These are phyloP conservation scores for Strigomonas culicis DNA, from an alignment of 208 protist species.

Conservation along the genomic window DNA sequence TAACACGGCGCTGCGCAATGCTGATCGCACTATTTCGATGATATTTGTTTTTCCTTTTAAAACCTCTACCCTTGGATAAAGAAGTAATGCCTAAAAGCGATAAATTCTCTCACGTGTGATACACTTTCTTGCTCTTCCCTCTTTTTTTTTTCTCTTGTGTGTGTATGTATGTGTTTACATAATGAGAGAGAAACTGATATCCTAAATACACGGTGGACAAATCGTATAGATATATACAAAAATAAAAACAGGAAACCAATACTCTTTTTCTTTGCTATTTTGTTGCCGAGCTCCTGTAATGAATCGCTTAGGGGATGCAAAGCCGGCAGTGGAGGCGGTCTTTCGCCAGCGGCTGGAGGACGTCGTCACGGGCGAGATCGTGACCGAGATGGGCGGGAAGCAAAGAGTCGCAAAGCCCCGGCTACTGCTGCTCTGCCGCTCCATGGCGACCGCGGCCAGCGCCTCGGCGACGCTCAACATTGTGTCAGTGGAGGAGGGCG, in stretches of 20 bases:
- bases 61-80: no score
- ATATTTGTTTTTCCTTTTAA: neutral
- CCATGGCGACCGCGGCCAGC: constrained; percentile 19
- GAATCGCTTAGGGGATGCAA: constrained; percentile 42
- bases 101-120: no score
- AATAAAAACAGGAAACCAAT: neutral
- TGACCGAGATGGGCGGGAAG: constrained; percentile 49
- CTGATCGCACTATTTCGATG: neutral
- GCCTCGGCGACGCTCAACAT: constrained; percentile 31
- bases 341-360: constrained; percentile 77
- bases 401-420: constrained; percentile 39
- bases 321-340: constrained; percentile 46
- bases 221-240: no score
- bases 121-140: neutral
- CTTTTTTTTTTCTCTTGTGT: neutral
- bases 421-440: constrained; percentile 52
- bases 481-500: constrained; percentile 22
- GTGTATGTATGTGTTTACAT: neutral
- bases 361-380: constrained; percentile 65
- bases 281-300: constrained; percentile 15
- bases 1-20: neutral
- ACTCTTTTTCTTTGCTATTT: neutral
- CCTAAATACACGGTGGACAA: no score
- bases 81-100: no score
- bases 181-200: no score